A percentile compares a stretch with the other conserved stretches of the same genome.
Evolutionary conservation across 176 grass and related monocot genomes (phyloP).

Genomic region (Aegilops bicornis): DNA sequence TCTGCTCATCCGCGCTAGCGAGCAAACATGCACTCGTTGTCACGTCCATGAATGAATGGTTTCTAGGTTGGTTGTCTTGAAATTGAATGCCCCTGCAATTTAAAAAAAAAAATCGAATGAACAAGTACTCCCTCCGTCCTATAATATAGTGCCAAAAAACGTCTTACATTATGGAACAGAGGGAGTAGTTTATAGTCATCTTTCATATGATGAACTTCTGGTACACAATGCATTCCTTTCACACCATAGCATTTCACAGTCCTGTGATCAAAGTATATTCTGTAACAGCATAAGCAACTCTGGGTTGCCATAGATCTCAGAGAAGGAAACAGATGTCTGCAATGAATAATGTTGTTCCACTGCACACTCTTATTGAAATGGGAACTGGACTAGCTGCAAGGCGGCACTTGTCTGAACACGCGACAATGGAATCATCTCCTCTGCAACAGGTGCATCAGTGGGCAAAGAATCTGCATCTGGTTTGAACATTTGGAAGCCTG

Average conservation of each 20-base stretch:
- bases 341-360: background rate
- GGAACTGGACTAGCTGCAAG: background rate
- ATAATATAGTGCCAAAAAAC: too few relatives aligned
- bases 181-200: background rate
- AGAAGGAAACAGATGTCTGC: background rate
- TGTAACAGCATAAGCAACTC: background rate
- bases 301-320: background rate
- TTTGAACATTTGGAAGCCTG: constrained; percentile 52
- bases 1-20: too few relatives aligned
- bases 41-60: too few relatives aligned
- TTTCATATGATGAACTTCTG: background rate
- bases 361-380: background rate
- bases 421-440: constrained; percentile 13
- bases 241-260: background rate
- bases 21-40: too few relatives aligned
- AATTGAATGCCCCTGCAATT: background rate
- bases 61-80: background rate
- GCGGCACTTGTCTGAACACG: background rate
- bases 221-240: background rate
- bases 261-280: background rate
- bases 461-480: constrained; percentile 70
- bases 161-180: too few relatives aligned
- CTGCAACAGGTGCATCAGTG: constrained; percentile 65
- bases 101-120: too few relatives aligned
- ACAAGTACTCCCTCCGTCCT: too few relatives aligned